Conservation (phyloP, 2,329 filamentous ascomycete species). For the Colletotrichum brevisporum region DNA sequence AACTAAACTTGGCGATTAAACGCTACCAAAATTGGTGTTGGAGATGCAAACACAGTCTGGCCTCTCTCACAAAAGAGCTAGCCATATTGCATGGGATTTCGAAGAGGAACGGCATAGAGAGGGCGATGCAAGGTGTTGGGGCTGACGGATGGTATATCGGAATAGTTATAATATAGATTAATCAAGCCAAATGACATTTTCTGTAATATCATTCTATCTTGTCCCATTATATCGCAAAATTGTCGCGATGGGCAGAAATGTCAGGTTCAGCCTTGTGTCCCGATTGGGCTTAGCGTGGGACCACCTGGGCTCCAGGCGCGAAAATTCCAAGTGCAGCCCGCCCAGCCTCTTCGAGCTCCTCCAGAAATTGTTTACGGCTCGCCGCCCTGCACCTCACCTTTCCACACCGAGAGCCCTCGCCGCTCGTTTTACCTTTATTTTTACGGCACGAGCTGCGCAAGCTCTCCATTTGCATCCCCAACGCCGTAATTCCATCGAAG, state of each 20-base stretch:
- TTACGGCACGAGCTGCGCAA: slow-evolving; percentile 32
- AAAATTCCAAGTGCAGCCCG: slow-evolving; percentile 53
- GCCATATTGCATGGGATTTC: not conserved
- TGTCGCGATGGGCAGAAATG: slow-evolving; percentile 8
- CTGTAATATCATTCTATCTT: not conserved
- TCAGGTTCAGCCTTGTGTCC: slow-evolving; percentile 51
- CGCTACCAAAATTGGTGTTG: not conserved
- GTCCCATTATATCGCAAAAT: no score
- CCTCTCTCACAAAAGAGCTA: not conserved
- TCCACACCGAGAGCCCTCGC: slow-evolving; percentile 28
- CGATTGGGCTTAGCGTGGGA: slow-evolving; percentile 52
- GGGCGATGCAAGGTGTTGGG: not conserved
- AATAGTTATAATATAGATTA: not conserved
- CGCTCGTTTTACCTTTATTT: slow-evolving; percentile 31
- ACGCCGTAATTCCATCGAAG: not conserved
- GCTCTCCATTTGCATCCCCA: slow-evolving; percentile 2
- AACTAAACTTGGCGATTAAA: slow-evolving; percentile 22
- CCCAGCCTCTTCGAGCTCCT: slow-evolving; percentile 49
- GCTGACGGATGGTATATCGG: not conserved
- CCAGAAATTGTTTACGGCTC: slow-evolving; percentile 50
- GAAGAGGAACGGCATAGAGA: not conserved
- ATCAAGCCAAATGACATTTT: not conserved
- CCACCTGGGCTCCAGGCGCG: slow-evolving; percentile 44
- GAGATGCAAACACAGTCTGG: not conserved
- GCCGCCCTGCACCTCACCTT: slow-evolving; percentile 37